Percentiles rank a stretch among this genome's conserved stretches.
These are phyloP conservation scores for Tetrahymena thermophila DNA, from an alignment of 73 alveolate species.

Conservation along the genomic window DNA sequence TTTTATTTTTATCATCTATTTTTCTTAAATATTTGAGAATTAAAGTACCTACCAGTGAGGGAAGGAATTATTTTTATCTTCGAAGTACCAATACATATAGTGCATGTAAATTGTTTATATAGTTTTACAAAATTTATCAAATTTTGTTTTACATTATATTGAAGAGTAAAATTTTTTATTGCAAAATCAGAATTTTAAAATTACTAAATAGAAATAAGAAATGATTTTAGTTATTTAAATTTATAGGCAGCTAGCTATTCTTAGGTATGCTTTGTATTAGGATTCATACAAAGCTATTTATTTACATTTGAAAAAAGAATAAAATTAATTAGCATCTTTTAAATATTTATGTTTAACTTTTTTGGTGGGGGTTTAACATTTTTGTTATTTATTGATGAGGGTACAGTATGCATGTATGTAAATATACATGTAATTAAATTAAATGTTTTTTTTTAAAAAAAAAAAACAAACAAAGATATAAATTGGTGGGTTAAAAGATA, in stretches of 20 bases:
- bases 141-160: no score
- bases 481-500: no score
- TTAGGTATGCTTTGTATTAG: no score
- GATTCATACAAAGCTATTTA: background rate
- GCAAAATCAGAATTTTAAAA: no score
- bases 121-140: background rate
- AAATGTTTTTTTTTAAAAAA: no score
- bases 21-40: background rate
- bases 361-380: background rate
- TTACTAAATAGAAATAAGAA: background rate
- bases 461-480: no score
- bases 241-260: background rate
- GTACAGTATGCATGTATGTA: background rate
- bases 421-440: no score
- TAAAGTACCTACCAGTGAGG: background rate
- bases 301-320: background rate
- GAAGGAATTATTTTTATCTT: background rate
- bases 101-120: background rate
- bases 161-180: no score
- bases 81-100: background rate
- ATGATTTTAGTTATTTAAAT: no score
- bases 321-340: background rate
- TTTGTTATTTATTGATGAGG: no score
- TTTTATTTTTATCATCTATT: no score
- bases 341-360: background rate